Base-by-base conservation (phyloP, 108 stramenopile species). In the Cyclotella distinguenda region DNA sequence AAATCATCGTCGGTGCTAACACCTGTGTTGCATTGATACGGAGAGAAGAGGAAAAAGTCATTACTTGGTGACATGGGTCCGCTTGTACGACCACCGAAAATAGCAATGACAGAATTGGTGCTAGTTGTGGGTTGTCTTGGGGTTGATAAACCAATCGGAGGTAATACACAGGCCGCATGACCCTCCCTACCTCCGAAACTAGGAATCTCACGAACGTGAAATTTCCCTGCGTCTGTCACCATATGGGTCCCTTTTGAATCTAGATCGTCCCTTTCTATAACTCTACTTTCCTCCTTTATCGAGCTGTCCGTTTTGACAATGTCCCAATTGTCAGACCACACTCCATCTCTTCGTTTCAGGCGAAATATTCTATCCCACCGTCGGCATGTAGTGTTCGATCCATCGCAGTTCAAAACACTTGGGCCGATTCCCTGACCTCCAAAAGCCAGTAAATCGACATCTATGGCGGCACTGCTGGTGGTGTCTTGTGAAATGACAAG, bases 401-500 rank as follows among this genome's bases (percentile, higher is more conserved):
- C 35, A n/a, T 0, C 11, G 1, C 16, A 27, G 11, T 18, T 26
- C 31, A 25, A 25, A 38, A 56, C 10, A 33, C 25, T 26, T 28
- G 93, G 93, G 10, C 93, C 89, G 12, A 55, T 77, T 27, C 93
- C 93, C 60, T 91, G 89, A 18, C 93, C 93, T 13, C 93, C 93
- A 67, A 88, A 82, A 12, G 82, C 75, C 15, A 80, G 53, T 11
- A 90, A 47, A 31, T 86, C 74, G 11, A 70, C 35, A 55, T 71
- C 68, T 8, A 36, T 16, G 6, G 28, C 28, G 19, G 50, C 8
- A n/a, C 47, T 13, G 21, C 42, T n/a, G 16, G 13, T 0, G 32
- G 13, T 43, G 16, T 60, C 23, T 22, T 22, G 47, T 26, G 50
- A 3, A 7, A 4, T 42, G 5, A 18, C 34, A 6, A 54, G 15